Conservation (phyloP, 768 basidiomycete species). For the Trametes coccinea region DNA sequence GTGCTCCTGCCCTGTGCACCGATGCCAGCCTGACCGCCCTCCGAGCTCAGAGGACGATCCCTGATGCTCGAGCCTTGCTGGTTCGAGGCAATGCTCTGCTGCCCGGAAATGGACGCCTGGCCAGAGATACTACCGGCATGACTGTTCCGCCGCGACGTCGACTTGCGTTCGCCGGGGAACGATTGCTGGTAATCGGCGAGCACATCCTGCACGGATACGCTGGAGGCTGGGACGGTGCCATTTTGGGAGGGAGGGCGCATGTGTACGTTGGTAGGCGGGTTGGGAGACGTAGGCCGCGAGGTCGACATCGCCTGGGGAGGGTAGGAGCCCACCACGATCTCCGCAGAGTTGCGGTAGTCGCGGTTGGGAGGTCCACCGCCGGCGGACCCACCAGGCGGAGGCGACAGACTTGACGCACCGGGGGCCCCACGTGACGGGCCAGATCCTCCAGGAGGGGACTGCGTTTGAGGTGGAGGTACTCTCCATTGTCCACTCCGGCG, state of each 20-base stretch:
- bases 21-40: slow-evolving; percentile 73
- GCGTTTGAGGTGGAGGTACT: slow-evolving; percentile 14
- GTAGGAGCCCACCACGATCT: slow-evolving; percentile 75
- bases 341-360: slow-evolving; percentile 76
- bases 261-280: slow-evolving; percentile 68
- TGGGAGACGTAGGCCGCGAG: slow-evolving; percentile 77
- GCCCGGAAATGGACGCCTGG: slow-evolving; percentile 33
- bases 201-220: slow-evolving; percentile 71
- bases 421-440: slow-evolving; percentile 18
- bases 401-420: slow-evolving; percentile 35
- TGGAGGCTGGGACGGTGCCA: slow-evolving; percentile 41
- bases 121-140: slow-evolving; percentile 32
- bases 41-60: slow-evolving; percentile 55
- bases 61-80: slow-evolving; percentile 26
- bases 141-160: slow-evolving; percentile 56
- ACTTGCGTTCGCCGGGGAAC: slow-evolving; percentile 81
- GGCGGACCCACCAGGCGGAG: slow-evolving; percentile 34
- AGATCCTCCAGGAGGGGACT: slow-evolving; percentile 20
- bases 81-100: slow-evolving; percentile 20
- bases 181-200: slow-evolving; percentile 77
- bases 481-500: slow-evolving; percentile 40
- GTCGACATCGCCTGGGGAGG: slow-evolving; percentile 46
- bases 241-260: slow-evolving; percentile 59
- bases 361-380: slow-evolving; percentile 34
- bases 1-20: slow-evolving; percentile 71